Percentiles rank a stretch among this genome's conserved stretches.
Evolutionary conservation across 441 rosid species (phyloP).

Genomic region (Pelargonium fulgidum): DNA sequence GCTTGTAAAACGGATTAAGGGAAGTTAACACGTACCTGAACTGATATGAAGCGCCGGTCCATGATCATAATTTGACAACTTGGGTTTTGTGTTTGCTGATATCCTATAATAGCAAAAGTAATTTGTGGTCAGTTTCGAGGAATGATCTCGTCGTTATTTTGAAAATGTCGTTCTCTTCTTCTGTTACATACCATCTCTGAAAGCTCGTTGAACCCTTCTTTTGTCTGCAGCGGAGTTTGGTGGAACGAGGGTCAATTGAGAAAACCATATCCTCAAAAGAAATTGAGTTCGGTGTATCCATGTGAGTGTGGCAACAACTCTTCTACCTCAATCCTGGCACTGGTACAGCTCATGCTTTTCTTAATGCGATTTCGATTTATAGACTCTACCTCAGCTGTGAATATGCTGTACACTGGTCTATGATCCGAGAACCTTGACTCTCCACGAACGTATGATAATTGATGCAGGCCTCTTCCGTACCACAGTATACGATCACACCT

Average conservation of each 20-base stretch:
- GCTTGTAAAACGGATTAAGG: neutral
- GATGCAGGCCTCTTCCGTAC: slow-evolving; percentile 79
- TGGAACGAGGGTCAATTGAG: slow-evolving; percentile 16
- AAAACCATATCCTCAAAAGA: slow-evolving; percentile 30
- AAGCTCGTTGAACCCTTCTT: slow-evolving; percentile 6
- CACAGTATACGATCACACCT: slow-evolving; percentile 99
- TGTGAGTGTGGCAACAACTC: slow-evolving; percentile 65
- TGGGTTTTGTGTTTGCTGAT: neutral
- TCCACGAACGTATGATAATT: slow-evolving; percentile 86
- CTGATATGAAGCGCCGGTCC: slow-evolving; percentile 6
- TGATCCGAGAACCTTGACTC: slow-evolving; percentile 98
- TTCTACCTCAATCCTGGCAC: slow-evolving; percentile 79
- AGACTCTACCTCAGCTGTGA: slow-evolving; percentile 78
- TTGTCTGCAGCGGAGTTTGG: slow-evolving; percentile 23
- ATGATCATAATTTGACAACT: slow-evolving; percentile 11
- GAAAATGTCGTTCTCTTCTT: slow-evolving; percentile 10
- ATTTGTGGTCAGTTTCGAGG: neutral
- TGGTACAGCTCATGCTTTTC: slow-evolving; percentile 64
- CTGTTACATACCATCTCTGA: slow-evolving; percentile 18
- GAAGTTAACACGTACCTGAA: slow-evolving; percentile 19
- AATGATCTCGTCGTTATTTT: slow-evolving; percentile 1
- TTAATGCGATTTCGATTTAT: slow-evolving; percentile 45
- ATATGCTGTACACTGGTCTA: slow-evolving; percentile 84
- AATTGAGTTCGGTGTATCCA: slow-evolving; percentile 47
- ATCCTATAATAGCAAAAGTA: slow-evolving; percentile 17